Conservation (phyloP, 345 rosid genomes). For the Salix dunnii region DNA sequence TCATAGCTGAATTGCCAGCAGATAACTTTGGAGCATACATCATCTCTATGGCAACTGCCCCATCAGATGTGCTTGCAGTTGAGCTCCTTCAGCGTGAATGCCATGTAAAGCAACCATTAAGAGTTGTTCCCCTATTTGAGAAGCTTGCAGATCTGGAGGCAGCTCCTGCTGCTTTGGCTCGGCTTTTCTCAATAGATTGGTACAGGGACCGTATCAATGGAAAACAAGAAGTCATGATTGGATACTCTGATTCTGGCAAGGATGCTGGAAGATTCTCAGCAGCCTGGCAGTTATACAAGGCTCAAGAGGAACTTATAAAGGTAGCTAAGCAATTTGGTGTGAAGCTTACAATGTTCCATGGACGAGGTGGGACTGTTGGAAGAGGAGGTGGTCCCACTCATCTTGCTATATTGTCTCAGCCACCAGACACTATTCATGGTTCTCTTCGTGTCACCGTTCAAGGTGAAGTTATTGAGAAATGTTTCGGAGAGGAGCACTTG, state of each 20-base stretch:
- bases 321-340: slow-evolving; percentile 82
- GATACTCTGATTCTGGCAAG: slow-evolving; percentile 97
- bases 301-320: slow-evolving; percentile 93
- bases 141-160: slow-evolving; percentile 96
- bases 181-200: slow-evolving; percentile 94
- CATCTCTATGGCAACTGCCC: slow-evolving; percentile 36
- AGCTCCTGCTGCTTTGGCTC: slow-evolving; percentile 90
- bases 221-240: slow-evolving; percentile 98
- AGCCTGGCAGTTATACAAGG: slow-evolving; percentile 96
- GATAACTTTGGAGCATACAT: slow-evolving; percentile 36
- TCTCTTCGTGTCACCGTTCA: slow-evolving; percentile 93
- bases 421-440: slow-evolving; percentile 96
- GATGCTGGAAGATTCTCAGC: slow-evolving; percentile 97
- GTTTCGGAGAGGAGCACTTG: slow-evolving; percentile 91
- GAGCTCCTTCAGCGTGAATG: slow-evolving; percentile 98
- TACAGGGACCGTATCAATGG: slow-evolving; percentile 83
- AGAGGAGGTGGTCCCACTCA: slow-evolving; percentile 99
- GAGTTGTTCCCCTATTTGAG: slow-evolving; percentile 98
- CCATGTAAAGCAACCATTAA: slow-evolving; percentile 75
- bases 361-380: slow-evolving; percentile 99
- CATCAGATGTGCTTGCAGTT: slow-evolving; percentile 38
- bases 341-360: slow-evolving; percentile 98
- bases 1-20: slow-evolving; percentile 34
- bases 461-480: slow-evolving; percentile 95
- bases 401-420: slow-evolving; percentile 98